These are phyloP conservation scores for Schoenoplectus triqueter DNA, from an alignment of 202 grass and related monocot genomes.

Conservation along the genomic window DNA sequence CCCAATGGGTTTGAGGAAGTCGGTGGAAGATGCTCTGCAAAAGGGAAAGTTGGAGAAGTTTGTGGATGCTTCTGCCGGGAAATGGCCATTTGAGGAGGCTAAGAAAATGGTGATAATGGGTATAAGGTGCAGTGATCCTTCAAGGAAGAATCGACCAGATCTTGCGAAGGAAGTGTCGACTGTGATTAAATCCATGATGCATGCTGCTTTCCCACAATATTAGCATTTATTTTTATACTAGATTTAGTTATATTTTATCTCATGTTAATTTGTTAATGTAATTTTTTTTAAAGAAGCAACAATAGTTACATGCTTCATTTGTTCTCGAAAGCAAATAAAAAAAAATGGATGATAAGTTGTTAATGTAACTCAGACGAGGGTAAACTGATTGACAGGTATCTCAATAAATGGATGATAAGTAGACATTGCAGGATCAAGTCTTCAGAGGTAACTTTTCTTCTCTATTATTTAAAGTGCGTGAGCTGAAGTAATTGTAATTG, in stretches of 20 bases:
- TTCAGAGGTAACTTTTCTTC: too few relatives aligned
- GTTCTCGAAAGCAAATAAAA: too few relatives aligned
- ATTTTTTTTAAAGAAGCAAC: too few relatives aligned
- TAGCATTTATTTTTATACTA: not conserved
- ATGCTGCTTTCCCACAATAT: not conserved
- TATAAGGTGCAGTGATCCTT: not conserved
- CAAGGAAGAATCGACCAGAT: not conserved
- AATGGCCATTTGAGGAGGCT: slow-evolving; percentile 1
- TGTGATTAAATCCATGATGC: not conserved
- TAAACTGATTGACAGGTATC: too few relatives aligned
- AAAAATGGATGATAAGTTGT: too few relatives aligned
- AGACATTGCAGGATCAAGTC: too few relatives aligned
- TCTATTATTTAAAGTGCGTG: too few relatives aligned
- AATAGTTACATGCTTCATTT: too few relatives aligned
- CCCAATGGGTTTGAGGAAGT: not conserved
- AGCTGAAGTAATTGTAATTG: too few relatives aligned
- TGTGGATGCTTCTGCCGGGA: not conserved
- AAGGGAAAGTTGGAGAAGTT: not conserved
- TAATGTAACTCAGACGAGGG: too few relatives aligned
- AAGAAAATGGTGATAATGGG: not conserved
- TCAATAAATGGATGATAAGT: too few relatives aligned
- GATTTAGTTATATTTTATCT: not conserved
- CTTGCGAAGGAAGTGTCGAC: not conserved
- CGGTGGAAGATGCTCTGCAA: not conserved
- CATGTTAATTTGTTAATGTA: not conserved